Evolutionary conservation across 78 protist genomes (phyloP).

Genomic region (Guillardia theta): DNA sequence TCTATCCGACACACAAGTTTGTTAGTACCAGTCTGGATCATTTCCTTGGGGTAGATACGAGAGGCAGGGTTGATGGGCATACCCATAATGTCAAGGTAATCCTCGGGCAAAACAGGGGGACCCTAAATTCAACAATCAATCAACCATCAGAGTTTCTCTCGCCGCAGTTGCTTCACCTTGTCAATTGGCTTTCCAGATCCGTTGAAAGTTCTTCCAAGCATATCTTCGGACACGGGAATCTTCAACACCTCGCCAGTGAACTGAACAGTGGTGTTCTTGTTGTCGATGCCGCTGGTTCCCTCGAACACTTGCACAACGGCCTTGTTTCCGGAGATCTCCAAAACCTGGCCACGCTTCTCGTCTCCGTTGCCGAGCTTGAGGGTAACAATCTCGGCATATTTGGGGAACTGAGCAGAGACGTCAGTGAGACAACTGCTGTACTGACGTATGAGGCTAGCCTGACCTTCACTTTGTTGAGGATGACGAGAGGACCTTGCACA

Average conservation of each 20-base stretch:
- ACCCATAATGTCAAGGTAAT: constrained; percentile 88
- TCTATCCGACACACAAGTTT: neutral
- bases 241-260: constrained; percentile 89
- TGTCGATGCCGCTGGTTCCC: constrained; percentile 99
- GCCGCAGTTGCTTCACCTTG: too few relatives aligned
- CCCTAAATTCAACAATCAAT: too few relatives aligned
- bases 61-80: constrained; percentile 34
- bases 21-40: constrained; percentile 98
- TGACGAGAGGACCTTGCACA: constrained; percentile 99
- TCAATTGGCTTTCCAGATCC: constrained; percentile 99
- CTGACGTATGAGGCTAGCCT: neutral
- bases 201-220: constrained; percentile 98
- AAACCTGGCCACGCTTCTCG: constrained; percentile 65
- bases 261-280: constrained; percentile 85
- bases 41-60: constrained; percentile 98
- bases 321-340: constrained; percentile 69
- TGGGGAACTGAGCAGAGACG: constrained; percentile 64
- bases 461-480: constrained; percentile 94
- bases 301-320: constrained; percentile 99
- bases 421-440: neutral
- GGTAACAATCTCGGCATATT: constrained; percentile 96
- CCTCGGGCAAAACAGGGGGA: constrained; percentile 95
- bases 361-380: constrained; percentile 92
- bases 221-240: constrained; percentile 95
- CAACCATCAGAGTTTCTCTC: too few relatives aligned